These are phyloP conservation scores for Tylopilus balloui DNA, from an alignment of 768 basidiomycete genomes.

Conservation along the genomic window DNA sequence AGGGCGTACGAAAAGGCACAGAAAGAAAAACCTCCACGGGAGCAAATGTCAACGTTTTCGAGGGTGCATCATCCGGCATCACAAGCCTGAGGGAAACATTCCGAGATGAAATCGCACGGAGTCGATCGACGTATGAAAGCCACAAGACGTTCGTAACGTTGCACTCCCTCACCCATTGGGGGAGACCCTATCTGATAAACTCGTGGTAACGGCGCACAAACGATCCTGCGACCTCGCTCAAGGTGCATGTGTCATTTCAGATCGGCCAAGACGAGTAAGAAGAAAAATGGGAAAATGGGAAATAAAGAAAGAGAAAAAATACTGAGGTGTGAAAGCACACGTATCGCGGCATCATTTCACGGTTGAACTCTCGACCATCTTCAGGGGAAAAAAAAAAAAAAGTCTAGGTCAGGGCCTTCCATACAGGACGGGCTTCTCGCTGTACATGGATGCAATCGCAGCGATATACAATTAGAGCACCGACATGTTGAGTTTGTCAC, in stretches of 20 bases:
- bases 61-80: too few species aligned
- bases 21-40: conserved; percentile 5
- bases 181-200: conserved; percentile 26
- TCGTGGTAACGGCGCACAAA: conserved; percentile 24
- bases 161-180: conserved; percentile 16
- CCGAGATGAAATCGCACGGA: conserved; percentile 21
- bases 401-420: conserved; percentile 21
- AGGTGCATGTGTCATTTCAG: conserved; percentile 21
- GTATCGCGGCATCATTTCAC: conserved; percentile 18
- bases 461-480: conserved; percentile 2
- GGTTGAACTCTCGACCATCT: conserved; percentile 15
- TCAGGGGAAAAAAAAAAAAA: conserved; percentile 14
- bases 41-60: conserved; percentile 3
- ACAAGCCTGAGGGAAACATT: too few species aligned
- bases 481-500: conserved; percentile 11
- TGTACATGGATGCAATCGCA: conserved; percentile 8
- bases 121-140: conserved; percentile 25
- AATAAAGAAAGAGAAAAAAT: conserved; percentile 1
- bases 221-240: conserved; percentile 24
- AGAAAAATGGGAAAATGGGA: background rate
- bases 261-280: conserved; percentile 10
- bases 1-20: conserved; percentile 12
- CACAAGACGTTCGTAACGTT: conserved; percentile 1
- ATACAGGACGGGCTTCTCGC: conserved; percentile 18
- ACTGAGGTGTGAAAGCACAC: conserved; percentile 16